A percentile compares a stretch with the other conserved stretches of the same genome.
These are phyloP conservation scores for Benincasa hispida DNA, from an alignment of 306 rosid species.

Conservation along the genomic window DNA sequence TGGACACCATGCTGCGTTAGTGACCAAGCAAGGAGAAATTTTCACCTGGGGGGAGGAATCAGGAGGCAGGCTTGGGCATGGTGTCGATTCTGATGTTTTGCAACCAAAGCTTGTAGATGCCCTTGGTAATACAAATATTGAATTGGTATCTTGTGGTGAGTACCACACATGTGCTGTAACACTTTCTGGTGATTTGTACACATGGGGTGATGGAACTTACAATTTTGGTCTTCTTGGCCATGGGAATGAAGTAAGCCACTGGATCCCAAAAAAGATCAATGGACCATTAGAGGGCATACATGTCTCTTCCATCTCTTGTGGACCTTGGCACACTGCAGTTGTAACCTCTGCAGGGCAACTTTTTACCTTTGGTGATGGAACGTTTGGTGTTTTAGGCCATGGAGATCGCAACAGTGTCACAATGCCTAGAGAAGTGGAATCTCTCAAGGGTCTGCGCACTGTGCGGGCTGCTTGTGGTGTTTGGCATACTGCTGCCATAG, in stretches of 20 bases:
- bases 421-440: conserved; percentile 91
- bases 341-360: conserved; percentile 96
- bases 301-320: conserved; percentile 91
- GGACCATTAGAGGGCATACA: conserved; percentile 97
- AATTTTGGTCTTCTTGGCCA: conserved; percentile 96
- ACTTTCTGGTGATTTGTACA: conserved; percentile 87
- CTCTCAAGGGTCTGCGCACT: conserved; percentile 94
- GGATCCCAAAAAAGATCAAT: conserved; percentile 92
- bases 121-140: conserved; percentile 72
- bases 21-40: conserved; percentile 91
- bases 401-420: conserved; percentile 77
- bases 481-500: conserved; percentile 99
- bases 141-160: conserved; percentile 98
- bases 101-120: conserved; percentile 93
- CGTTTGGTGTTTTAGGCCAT: conserved; percentile 95
- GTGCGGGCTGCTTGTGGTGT: conserved; percentile 98
- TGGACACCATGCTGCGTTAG: conserved; percentile 87
- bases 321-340: conserved; percentile 99
- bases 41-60: conserved; percentile 99
- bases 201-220: conserved; percentile 96
- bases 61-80: conserved; percentile 99
- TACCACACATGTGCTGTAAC: conserved; percentile 97
- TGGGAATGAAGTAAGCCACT: conserved; percentile 97
- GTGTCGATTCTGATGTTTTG: conserved; percentile 85
- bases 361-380: conserved; percentile 95